Conservation (phyloP, 2,329 filamentous ascomycete species). For the Aspergillus tubingensis region DNA sequence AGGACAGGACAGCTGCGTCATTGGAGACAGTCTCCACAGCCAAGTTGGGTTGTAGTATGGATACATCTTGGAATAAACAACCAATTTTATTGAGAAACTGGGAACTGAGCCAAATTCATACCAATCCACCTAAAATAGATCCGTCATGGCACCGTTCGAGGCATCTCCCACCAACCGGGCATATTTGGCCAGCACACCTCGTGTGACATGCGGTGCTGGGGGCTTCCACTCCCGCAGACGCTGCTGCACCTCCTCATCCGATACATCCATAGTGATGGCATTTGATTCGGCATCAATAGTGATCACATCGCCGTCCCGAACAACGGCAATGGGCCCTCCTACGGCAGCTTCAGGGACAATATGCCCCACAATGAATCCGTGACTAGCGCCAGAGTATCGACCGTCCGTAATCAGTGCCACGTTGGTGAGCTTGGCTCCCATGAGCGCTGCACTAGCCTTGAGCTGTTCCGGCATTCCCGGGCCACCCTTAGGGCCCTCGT, state of each 20-base stretch:
- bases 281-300: conserved; percentile 85
- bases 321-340: conserved; percentile 83
- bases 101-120: background rate
- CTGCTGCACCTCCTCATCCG: conserved; percentile 68
- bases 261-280: conserved; percentile 68
- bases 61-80: background rate
- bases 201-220: conserved; percentile 71
- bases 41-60: background rate
- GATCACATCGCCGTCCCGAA: conserved; percentile 76
- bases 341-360: conserved; percentile 87
- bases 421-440: conserved; percentile 86
- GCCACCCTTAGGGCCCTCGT: conserved; percentile 90
- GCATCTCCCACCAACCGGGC: conserved; percentile 84
- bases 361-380: conserved; percentile 93
- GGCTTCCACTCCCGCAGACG: conserved; percentile 68
- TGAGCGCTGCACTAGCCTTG: conserved; percentile 83
- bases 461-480: conserved; percentile 97
- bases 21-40: background rate
- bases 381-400: conserved; percentile 81
- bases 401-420: conserved; percentile 92
- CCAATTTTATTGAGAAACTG: no score
- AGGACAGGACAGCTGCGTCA: background rate
- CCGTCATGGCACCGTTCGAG: conserved; percentile 86
- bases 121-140: conserved; percentile 58
- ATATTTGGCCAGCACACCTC: conserved; percentile 89